phyloP scores from a whole-genome alignment of 306 rosid species.

The Trifolium repens region DNA sequence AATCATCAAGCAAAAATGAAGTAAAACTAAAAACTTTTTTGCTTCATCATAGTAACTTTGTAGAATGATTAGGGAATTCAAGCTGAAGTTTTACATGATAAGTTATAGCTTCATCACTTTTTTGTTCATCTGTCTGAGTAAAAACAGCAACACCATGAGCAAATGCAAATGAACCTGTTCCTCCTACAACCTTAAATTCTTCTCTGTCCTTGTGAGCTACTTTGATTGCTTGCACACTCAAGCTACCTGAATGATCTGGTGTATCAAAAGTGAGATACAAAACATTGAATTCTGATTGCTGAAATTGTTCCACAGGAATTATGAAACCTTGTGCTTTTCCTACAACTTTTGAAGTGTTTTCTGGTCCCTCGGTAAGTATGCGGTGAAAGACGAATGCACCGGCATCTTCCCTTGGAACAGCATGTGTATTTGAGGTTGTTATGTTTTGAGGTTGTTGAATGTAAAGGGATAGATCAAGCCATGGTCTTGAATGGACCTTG shows the following conservation, averaged over 20 bases:
- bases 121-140: slow-evolving; percentile 40
- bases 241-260: slow-evolving; percentile 65
- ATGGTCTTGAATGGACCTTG: slow-evolving; percentile 47
- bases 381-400: slow-evolving; percentile 70
- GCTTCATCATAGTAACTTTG: slow-evolving; percentile 8
- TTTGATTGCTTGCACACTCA: slow-evolving; percentile 63
- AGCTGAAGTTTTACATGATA: slow-evolving; percentile 69
- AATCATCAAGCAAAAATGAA: slow-evolving; percentile 1
- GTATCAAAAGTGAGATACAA: slow-evolving; percentile 74
- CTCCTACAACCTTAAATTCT: slow-evolving; percentile 71
- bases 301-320: slow-evolving; percentile 63
- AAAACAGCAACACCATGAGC: slow-evolving; percentile 79
- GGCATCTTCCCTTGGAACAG: slow-evolving; percentile 23
- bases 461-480: slow-evolving; percentile 77
- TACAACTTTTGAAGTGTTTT: slow-evolving; percentile 65
- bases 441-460: slow-evolving; percentile 63
- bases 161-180: slow-evolving; percentile 90
- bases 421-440: slow-evolving; percentile 40
- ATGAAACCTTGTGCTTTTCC: slow-evolving; percentile 81
- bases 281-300: slow-evolving; percentile 68
- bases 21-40: not conserved
- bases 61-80: slow-evolving; percentile 44
- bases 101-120: slow-evolving; percentile 43
- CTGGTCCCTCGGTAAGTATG: slow-evolving; percentile 70
- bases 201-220: slow-evolving; percentile 44